Evolutionary conservation across 2,329 filamentous ascomycete species (phyloP).

Genomic region (Penicillium sp.): DNA sequence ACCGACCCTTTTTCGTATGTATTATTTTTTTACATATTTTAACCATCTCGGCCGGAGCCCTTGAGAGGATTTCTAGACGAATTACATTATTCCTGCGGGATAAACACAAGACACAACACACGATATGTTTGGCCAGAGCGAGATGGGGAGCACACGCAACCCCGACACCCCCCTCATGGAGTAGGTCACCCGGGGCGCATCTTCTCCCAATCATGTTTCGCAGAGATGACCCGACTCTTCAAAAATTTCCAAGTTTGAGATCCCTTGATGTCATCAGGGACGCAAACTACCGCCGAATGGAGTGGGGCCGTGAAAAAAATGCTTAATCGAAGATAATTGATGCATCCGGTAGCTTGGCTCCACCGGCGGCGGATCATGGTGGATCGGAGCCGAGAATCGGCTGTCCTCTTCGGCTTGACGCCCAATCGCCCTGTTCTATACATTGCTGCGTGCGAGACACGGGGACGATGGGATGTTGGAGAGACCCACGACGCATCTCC

Average conservation of each 20-base stretch:
- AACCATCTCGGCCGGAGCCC: background rate
- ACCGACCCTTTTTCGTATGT: background rate
- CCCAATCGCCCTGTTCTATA: background rate
- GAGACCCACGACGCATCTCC: slow-evolving; percentile 23
- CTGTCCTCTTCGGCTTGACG: background rate
- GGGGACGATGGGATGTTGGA: slow-evolving; percentile 7
- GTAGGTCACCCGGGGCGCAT: background rate
- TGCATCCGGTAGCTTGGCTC: slow-evolving; percentile 28
- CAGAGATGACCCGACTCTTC: background rate
- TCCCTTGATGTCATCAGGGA: slow-evolving; percentile 26
- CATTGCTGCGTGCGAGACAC: slow-evolving; percentile 1
- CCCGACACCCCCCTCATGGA: background rate
- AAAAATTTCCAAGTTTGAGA: background rate
- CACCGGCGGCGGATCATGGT: slow-evolving; percentile 19
- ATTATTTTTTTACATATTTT: background rate
- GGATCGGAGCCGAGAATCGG: slow-evolving; percentile 16
- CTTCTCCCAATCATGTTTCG: background rate
- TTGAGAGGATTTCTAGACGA: background rate
- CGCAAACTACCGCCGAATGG: slow-evolving; percentile 9
- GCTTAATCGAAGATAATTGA: slow-evolving; percentile 34
- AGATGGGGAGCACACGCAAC: background rate
- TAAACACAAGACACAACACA: background rate
- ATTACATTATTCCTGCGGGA: background rate
- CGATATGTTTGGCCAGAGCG: background rate
- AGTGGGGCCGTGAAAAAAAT: slow-evolving; percentile 22